These are phyloP conservation scores for Beauveria varroae DNA, from an alignment of 2,329 filamentous ascomycete genomes.

Conservation along the genomic window DNA sequence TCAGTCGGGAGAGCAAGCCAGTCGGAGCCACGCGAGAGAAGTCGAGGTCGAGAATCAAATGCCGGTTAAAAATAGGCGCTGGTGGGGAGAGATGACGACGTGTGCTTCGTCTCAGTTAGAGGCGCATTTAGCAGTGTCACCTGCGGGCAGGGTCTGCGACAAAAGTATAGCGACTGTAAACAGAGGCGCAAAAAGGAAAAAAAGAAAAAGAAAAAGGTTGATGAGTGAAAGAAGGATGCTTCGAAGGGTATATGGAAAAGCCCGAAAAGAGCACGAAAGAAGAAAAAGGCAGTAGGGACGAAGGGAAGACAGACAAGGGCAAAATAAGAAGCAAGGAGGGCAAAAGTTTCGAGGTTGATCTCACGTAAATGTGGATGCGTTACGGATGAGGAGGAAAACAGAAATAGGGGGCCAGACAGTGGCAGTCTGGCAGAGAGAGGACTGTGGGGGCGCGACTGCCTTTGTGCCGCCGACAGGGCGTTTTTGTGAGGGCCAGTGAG, in stretches of 20 bases:
- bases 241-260: background rate
- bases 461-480: no score
- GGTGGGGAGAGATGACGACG: conserved; percentile 14
- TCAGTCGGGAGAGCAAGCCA: background rate
- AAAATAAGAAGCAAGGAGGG: conserved; percentile 4
- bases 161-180: background rate
- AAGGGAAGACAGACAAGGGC: background rate
- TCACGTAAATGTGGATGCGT: no score
- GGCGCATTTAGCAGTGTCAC: background rate
- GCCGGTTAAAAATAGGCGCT: background rate
- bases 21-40: background rate
- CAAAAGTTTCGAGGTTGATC: conserved; percentile 3
- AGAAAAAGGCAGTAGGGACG: background rate
- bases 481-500: no score
- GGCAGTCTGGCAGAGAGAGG: no score
- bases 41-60: background rate
- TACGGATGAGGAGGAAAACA: no score
- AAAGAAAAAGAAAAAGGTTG: background rate
- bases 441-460: no score
- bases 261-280: background rate
- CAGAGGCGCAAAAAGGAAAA: background rate
- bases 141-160: background rate
- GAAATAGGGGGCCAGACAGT: no score
- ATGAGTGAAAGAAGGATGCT: conserved; percentile 3
- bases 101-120: conserved; percentile 3